Conservation (phyloP, 345 rosid genomes). For the Eucalyptus albens region DNA sequence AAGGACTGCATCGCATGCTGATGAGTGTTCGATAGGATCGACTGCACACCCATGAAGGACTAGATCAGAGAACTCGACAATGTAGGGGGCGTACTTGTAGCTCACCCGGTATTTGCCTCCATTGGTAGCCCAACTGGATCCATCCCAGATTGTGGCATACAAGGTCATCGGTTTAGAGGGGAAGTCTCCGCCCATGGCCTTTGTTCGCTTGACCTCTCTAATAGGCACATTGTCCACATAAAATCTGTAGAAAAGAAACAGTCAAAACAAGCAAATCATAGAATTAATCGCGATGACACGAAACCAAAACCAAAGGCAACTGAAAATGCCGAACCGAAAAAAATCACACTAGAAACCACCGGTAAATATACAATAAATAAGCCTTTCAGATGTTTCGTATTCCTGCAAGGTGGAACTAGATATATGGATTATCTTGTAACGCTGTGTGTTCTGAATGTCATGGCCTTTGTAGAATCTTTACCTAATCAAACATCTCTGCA, state of each 20-base stretch:
- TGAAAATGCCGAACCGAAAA: background rate
- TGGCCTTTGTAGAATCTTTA: background rate
- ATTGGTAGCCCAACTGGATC: slow-evolving; percentile 90
- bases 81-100: slow-evolving; percentile 85
- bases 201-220: slow-evolving; percentile 65
- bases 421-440: background rate
- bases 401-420: background rate
- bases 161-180: slow-evolving; percentile 96
- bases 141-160: slow-evolving; percentile 99
- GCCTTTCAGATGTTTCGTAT: background rate
- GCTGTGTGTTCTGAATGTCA: background rate
- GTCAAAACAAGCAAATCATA: background rate
- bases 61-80: slow-evolving; percentile 48
- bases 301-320: background rate
- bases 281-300: background rate
- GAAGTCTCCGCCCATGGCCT: slow-evolving; percentile 71
- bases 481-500: background rate
- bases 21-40: slow-evolving; percentile 52
- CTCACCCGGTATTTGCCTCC: slow-evolving; percentile 94
- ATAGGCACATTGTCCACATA: slow-evolving; percentile 70
- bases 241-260: slow-evolving; percentile 31
- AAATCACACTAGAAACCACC: background rate
- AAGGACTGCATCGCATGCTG: slow-evolving; percentile 39
- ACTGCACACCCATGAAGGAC: slow-evolving; percentile 85
- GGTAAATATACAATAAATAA: background rate